phyloP scores from a whole-genome alignment of 2,329 filamentous ascomycete genomes.

The Colletotrichum tanaceti region DNA sequence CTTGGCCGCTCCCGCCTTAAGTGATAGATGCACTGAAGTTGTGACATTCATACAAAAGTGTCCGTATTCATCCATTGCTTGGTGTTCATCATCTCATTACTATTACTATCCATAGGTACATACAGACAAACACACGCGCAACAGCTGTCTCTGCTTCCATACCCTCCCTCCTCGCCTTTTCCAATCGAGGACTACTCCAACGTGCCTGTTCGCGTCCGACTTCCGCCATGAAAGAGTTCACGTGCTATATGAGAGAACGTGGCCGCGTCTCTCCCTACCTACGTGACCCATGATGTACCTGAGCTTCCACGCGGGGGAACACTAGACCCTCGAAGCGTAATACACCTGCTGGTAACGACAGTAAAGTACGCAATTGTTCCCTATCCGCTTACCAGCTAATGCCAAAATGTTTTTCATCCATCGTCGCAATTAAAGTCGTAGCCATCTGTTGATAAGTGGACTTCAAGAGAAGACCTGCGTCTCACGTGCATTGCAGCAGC shows the following conservation, averaged over 20 bases:
- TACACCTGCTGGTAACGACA: constrained; percentile 23
- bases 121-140: constrained; percentile 23
- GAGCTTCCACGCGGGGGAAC: constrained; percentile 6
- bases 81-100: constrained; percentile 39
- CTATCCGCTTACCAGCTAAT: constrained; percentile 2
- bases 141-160: constrained; percentile 11
- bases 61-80: constrained; percentile 2
- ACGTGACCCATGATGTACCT: constrained; percentile 11
- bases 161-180: constrained; percentile 26
- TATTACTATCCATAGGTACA: constrained; percentile 42
- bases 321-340: constrained; percentile 6
- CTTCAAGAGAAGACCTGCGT: constrained; percentile 20
- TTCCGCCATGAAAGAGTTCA: constrained; percentile 6
- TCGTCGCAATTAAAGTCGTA: constrained; percentile 27
- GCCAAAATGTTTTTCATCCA: constrained; percentile 21
- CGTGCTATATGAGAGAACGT: constrained; percentile 27
- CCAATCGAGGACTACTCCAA: constrained; percentile 33
- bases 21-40: background rate
- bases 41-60: background rate
- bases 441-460: constrained; percentile 8
- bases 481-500: constrained; percentile 29
- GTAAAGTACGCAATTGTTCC: constrained; percentile 30
- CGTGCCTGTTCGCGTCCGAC: constrained; percentile 9
- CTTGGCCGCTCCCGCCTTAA: background rate
- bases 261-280: background rate